Evolutionary conservation across 169 alveolate genomes (phyloP).

Genomic region (Plasmodium ovale): DNA sequence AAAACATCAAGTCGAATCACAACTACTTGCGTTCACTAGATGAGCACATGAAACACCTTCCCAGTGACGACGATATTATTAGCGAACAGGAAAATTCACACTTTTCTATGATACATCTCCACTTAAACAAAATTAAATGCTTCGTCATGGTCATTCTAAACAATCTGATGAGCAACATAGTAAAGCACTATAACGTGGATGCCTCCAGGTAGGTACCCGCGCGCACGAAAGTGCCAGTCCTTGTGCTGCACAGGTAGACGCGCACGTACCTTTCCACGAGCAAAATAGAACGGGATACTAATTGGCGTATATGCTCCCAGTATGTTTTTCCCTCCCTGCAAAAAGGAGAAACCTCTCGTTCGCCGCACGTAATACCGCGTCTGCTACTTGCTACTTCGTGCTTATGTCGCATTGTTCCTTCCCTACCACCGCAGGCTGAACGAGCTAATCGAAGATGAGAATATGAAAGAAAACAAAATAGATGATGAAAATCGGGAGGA

Average conservation of each 20-base stretch:
- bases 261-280: too few relatives aligned
- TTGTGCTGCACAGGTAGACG: too few relatives aligned
- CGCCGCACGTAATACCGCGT: too few relatives aligned
- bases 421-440: conserved; percentile 37
- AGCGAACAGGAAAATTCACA: conserved; percentile 16
- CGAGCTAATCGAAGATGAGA: conserved; percentile 51
- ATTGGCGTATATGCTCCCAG: too few relatives aligned
- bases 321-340: too few relatives aligned
- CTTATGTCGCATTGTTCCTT: too few relatives aligned
- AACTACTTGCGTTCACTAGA: conserved; percentile 3
- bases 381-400: too few relatives aligned
- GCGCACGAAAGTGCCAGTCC: too few relatives aligned
- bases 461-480: conserved; percentile 59
- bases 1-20: conserved; percentile 6
- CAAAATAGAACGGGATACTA: too few relatives aligned
- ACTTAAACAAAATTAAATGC: conserved; percentile 57
- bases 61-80: conserved; percentile 37
- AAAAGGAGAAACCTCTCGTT: too few relatives aligned
- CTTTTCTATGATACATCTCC: conserved; percentile 1
- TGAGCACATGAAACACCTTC: conserved; percentile 20
- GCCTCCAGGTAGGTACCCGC: conserved; percentile 26
- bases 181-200: conserved; percentile 33
- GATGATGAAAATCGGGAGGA: conserved; percentile 74
- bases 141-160: conserved; percentile 41
- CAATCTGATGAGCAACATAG: conserved; percentile 34